Evolutionary conservation across 2,329 filamentous ascomycete species (phyloP), one percentile per base, ranked within the genome.

Genomic region (Biscogniauxia mediterranea): DNA sequence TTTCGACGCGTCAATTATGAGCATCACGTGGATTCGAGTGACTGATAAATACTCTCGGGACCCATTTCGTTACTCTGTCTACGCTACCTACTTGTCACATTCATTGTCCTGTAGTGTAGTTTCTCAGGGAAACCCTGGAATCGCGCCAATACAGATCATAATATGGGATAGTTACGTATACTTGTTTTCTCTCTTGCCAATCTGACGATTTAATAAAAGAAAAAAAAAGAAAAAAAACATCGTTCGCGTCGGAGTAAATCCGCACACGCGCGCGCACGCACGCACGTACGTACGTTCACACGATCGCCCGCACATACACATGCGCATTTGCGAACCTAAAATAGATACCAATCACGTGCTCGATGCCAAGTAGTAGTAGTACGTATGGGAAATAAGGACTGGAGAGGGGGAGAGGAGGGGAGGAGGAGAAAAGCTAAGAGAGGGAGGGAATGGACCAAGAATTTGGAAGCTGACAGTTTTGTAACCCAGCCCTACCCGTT

Each of bases 401-500:
- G n/a, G n/a, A n/a, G n/a, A n/a, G n/a, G n/a, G n/a, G 11, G 28
- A 9, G 28, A 6, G 28, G 28, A 32, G 7, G 28, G 28, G 7
- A 6, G 7, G 28, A 9, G 28, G 28, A 13, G 11, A 5, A 9
- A 42, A 50, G 26, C 28, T 17, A 19, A 57, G 25, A 55, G 11
- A n/a, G 13, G 17, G 6, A 46, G 11, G 13, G 17, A n/a, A 46
- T 3, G 38, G 17, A 11, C 15, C 55, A 42, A 32, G 17, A 23
- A 23, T 23, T 23, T 5, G 23, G n/a, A 17, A 51, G 55, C 38
- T 17, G 55, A 52, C 49, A n/a, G n/a, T n/a, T n/a, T 42, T 38
- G 52, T 68, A 23, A 67, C 69, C 69, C 69, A 69, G 64, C 69
- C 69, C 65, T 69, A 66, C 66, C 60, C 54, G 65, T 64, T 54